Evolutionary conservation across 1,284 basidiomycete genomes (phyloP), one percentile per base, ranked within the genome.

Genomic region (Ganoderma sinense): DNA sequence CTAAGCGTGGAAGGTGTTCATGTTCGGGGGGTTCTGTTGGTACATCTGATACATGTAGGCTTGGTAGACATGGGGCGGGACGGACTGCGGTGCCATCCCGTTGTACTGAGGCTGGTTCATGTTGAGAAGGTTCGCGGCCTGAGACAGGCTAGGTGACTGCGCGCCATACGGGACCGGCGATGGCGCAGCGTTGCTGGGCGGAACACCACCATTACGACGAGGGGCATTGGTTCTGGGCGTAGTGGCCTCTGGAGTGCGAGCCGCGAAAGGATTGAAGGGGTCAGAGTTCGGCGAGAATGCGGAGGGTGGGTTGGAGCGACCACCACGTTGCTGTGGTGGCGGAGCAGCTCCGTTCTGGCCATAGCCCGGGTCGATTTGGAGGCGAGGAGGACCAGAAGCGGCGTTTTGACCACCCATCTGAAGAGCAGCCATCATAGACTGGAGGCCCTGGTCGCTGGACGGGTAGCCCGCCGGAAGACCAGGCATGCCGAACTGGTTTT

Each of bases 341-440:
- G 66, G 66, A n/a, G 75, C 76, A 60, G 75, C 74, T 66, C 82
- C 81, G 58, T 76, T 76, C 65, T 78, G 80, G 51, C 74, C 72
- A 76, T 89, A 94, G 1, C 78, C 77, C 7, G 91, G 89, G 74
- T 94, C 92, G 68, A 92, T 88, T 68, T 92, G 89, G 48, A 92
- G 82, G 75, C 91, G 89, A 60, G 91, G 87, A 51, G 89, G 92
- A n/a, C 89, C 92, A 53, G 91, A 90, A 76, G 94, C 92, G 18
- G 92, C 89, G 73, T 93, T 93, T 79, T 94, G 92, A 48, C 91
- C 92, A 74, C 93, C 93, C 92, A 94, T 94, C 80, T 94, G 92
- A 74, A 95, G 82, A 13, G 93, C 91, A 43, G 93, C 93, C 93
- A 94, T 95, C 92, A 95, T 94, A 20, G 92, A 93, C 66, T 93